Conservation (phyloP, 2,329 filamentous ascomycete genomes). For the Acephala macrosclerotiorum region DNA sequence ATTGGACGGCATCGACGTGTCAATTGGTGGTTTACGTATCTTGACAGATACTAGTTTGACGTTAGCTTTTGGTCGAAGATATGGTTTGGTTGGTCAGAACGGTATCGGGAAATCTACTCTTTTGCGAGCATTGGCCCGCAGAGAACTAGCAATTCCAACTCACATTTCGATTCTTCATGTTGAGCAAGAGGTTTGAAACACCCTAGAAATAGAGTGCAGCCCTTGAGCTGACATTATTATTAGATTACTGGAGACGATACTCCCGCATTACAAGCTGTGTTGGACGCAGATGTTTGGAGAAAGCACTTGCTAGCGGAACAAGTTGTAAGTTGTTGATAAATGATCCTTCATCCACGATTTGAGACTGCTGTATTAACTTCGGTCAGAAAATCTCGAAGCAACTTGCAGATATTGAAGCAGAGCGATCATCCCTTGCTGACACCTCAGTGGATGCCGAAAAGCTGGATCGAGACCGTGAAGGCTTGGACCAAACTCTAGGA, state of each 20-base stretch:
- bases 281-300: conserved; percentile 98
- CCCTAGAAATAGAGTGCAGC: neutral
- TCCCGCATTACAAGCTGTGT: conserved; percentile 88
- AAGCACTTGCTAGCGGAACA: conserved; percentile 94
- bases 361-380: conserved; percentile 7
- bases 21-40: conserved; percentile 88
- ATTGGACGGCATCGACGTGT: conserved; percentile 93
- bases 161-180: conserved; percentile 99
- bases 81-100: conserved; percentile 98
- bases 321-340: conserved; percentile 61
- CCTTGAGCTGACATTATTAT: conserved; percentile 32
- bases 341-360: conserved; percentile 15
- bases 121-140: conserved; percentile 85
- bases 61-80: conserved; percentile 89
- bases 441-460: conserved; percentile 88
- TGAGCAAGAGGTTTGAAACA: conserved; percentile 80
- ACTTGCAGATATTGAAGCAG: conserved; percentile 77
- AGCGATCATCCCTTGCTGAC: conserved; percentile 83
- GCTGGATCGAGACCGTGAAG: conserved; percentile 87
- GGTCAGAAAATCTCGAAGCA: conserved; percentile 75
- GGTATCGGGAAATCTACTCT: conserved; percentile 99
- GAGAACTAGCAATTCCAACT: conserved; percentile 93
- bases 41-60: conserved; percentile 90
- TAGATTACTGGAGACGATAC: conserved; percentile 96
- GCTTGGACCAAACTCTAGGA: conserved; percentile 86